These are phyloP conservation scores for Clitoria ternatea DNA, from an alignment of 306 rosid genomes.

Conservation along the genomic window DNA sequence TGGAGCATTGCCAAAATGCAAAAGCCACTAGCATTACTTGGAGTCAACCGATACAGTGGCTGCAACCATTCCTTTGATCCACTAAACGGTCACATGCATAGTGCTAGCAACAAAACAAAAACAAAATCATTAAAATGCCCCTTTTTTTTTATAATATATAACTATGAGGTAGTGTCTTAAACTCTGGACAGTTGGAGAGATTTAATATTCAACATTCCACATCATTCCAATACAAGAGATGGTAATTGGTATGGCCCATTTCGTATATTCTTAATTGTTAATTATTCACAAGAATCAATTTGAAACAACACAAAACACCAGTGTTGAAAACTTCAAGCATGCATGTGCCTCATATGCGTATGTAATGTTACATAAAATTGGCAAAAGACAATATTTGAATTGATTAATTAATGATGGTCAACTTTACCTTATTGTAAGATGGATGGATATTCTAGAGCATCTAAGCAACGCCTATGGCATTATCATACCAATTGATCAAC, in stretches of 20 bases:
- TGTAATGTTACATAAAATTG: background rate
- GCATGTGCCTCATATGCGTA: background rate
- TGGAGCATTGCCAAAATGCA: slow-evolving; percentile 24
- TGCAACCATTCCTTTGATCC: slow-evolving; percentile 12
- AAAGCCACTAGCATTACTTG: slow-evolving; percentile 4
- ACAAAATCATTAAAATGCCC: background rate
- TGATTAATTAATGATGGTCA: slow-evolving; percentile 13
- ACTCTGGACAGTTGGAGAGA: background rate
- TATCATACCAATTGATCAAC: background rate
- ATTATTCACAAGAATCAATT: background rate
- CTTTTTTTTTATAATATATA: background rate
- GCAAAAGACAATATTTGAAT: slow-evolving; percentile 2
- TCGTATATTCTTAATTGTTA: background rate
- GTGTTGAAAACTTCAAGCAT: background rate
- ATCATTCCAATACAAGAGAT: background rate
- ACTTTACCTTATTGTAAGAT: background rate
- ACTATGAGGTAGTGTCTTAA: background rate
- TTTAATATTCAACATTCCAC: background rate
- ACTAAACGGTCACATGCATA: background rate
- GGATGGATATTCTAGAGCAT: slow-evolving; percentile 30
- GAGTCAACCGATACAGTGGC: slow-evolving; percentile 5
- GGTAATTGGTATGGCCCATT: background rate
- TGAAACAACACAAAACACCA: background rate
- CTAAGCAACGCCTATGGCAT: background rate
- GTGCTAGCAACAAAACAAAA: background rate